phyloP scores from a whole-genome alignment of 2,329 filamentous ascomycete species.

The Pyrenophora tritici-repentis region DNA sequence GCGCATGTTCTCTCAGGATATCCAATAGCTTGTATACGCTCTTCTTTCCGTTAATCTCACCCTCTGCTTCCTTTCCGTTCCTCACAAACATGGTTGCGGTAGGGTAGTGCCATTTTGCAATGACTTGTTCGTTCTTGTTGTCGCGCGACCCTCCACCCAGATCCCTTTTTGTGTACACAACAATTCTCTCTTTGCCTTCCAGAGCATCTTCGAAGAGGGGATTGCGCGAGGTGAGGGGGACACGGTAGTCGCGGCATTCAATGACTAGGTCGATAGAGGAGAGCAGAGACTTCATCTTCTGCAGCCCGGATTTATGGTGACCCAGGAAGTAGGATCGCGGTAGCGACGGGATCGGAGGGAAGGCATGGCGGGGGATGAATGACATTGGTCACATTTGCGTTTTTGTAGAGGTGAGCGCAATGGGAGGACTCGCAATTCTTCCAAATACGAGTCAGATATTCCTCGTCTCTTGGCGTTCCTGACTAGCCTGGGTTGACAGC shows the following conservation, averaged over 20 bases:
- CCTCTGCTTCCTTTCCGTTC: constrained; percentile 39
- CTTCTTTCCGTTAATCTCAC: constrained; percentile 31
- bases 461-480: not conserved
- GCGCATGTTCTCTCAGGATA: constrained; percentile 58
- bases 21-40: constrained; percentile 51
- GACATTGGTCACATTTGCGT: constrained; percentile 33
- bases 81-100: constrained; percentile 59
- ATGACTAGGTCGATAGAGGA: constrained; percentile 84
- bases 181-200: constrained; percentile 71
- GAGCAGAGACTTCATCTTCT: constrained; percentile 80
- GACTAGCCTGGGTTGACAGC: constrained; percentile 1
- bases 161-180: constrained; percentile 92
- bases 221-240: constrained; percentile 88
- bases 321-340: constrained; percentile 92
- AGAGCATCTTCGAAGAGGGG: constrained; percentile 83
- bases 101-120: constrained; percentile 60
- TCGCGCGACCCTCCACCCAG: constrained; percentile 35
- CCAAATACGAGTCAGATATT: constrained; percentile 7
- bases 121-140: constrained; percentile 54
- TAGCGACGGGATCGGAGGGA: constrained; percentile 74
- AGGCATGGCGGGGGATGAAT: constrained; percentile 73
- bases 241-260: constrained; percentile 91
- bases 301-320: constrained; percentile 82
- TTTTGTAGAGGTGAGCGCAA: not conserved
- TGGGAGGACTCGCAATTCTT: constrained; percentile 3